These are phyloP conservation scores for Mortierella sp. DNA, from an alignment of 371 early-diverging fungal genomes.

Conservation along the genomic window DNA sequence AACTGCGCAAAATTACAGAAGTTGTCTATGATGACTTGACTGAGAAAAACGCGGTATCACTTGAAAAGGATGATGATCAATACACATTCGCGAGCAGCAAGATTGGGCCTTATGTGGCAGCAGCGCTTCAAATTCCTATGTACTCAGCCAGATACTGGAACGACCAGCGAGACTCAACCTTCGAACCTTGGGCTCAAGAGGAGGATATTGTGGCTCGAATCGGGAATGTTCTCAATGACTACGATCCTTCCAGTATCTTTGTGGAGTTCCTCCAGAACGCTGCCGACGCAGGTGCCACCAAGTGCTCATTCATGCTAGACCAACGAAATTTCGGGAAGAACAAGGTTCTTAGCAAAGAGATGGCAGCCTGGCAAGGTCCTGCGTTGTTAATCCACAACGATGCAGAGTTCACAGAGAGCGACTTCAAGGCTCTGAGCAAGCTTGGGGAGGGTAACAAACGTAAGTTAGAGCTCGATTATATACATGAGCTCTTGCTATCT, in stretches of 20 bases:
- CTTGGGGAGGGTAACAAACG: conserved; percentile 55
- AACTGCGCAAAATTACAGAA: conserved; percentile 5
- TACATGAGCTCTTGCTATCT: background rate
- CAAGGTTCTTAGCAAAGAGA: conserved; percentile 26
- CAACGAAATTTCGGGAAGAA: conserved; percentile 1
- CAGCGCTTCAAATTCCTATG: conserved; percentile 19
- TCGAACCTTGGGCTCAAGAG: conserved; percentile 33
- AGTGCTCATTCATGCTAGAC: conserved; percentile 50
- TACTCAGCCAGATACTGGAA: conserved; percentile 21
- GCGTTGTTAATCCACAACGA: conserved; percentile 56
- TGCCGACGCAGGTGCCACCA: conserved; percentile 58
- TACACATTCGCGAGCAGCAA: conserved; percentile 10
- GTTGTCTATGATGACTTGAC: conserved; percentile 32
- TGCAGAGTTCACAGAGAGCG: conserved; percentile 39
- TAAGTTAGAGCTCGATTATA: conserved; percentile 8
- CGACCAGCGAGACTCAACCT: conserved; percentile 15
- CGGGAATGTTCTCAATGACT: conserved; percentile 44
- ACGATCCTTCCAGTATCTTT: conserved; percentile 39
- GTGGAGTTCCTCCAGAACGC: conserved; percentile 60
- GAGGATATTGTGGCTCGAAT: conserved; percentile 32
- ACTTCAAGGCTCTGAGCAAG: conserved; percentile 44
- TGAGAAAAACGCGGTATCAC: background rate
- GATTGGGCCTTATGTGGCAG: conserved; percentile 13
- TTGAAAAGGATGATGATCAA: background rate
- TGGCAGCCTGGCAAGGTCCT: conserved; percentile 58